phyloP scores from a whole-genome alignment of 768 basidiomycete species.

The Neoboletus subvelutipes region DNA sequence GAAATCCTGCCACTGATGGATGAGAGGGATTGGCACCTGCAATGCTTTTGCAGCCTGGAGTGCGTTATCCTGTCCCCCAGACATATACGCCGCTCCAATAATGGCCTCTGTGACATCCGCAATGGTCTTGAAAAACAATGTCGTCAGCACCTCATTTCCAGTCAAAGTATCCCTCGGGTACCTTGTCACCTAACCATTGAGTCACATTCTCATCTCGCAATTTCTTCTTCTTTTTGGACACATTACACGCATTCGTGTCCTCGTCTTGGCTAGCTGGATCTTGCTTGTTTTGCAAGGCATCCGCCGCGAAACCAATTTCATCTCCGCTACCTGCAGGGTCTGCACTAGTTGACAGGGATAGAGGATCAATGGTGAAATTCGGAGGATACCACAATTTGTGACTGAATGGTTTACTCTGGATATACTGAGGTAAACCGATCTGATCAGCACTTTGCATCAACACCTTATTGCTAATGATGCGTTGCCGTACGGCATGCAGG shows the following conservation, averaged over 20 bases:
- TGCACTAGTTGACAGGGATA: conserved; percentile 9
- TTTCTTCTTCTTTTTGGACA: conserved; percentile 38
- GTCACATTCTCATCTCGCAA: conserved; percentile 41
- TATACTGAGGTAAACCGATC: conserved; percentile 65
- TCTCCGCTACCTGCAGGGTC: conserved; percentile 32
- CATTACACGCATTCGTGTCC: conserved; percentile 3
- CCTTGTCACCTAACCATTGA: conserved; percentile 79
- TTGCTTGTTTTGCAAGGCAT: conserved; percentile 9
- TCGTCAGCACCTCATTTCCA: conserved; percentile 11
- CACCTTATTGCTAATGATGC: conserved; percentile 72
- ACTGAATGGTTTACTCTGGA: conserved; percentile 70
- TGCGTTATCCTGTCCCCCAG: conserved; percentile 67
- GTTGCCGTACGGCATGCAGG: conserved; percentile 64
- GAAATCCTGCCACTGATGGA: conserved; percentile 76
- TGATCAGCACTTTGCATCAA: conserved; percentile 55
- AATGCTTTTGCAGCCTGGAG: conserved; percentile 64
- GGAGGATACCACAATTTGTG: conserved; percentile 67
- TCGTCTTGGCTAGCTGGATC: conserved; percentile 15
- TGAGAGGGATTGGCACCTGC: conserved; percentile 58
- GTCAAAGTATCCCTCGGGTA: conserved; percentile 24
- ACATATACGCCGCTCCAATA: conserved; percentile 77
- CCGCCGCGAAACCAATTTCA: conserved; percentile 22
- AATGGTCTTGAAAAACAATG: conserved; percentile 50
- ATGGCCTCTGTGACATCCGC: conserved; percentile 87
- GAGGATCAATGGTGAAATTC: conserved; percentile 35